These are phyloP conservation scores for Lactarius pseudohatsudake DNA, from an alignment of 768 basidiomycete species.

Conservation along the genomic window DNA sequence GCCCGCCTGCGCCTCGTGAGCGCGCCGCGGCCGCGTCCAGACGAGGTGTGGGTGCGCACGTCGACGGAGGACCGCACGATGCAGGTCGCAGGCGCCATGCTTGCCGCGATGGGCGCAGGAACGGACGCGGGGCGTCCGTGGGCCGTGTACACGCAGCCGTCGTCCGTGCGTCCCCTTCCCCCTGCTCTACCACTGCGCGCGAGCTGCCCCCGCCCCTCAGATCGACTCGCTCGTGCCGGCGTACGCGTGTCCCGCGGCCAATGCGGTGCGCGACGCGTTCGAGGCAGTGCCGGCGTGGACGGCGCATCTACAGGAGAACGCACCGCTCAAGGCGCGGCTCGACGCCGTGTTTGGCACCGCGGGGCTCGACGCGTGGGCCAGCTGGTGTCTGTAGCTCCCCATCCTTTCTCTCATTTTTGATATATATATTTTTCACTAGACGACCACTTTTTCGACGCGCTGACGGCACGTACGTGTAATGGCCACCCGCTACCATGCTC, in stretches of 20 bases:
- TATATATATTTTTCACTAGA: slow-evolving; percentile 31
- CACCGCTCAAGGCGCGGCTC: slow-evolving; percentile 40
- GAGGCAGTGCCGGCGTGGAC: slow-evolving; percentile 49
- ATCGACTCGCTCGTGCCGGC: slow-evolving; percentile 49
- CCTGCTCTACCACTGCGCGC: neutral
- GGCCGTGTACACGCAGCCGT: slow-evolving; percentile 44
- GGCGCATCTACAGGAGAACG: slow-evolving; percentile 42
- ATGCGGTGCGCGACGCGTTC: slow-evolving; percentile 41
- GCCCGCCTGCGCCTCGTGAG: slow-evolving; percentile 40
- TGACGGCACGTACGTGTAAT: slow-evolving; percentile 48
- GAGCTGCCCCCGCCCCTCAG: slow-evolving; percentile 31
- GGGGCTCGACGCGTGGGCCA: slow-evolving; percentile 43
- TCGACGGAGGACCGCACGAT: slow-evolving; percentile 48
- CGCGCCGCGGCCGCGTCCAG: slow-evolving; percentile 36
- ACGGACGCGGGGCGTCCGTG: slow-evolving; percentile 34
- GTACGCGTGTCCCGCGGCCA: slow-evolving; percentile 45
- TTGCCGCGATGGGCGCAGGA: slow-evolving; percentile 46
- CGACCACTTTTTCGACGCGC: slow-evolving; percentile 55
- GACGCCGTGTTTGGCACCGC: slow-evolving; percentile 43
- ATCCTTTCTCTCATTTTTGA: neutral
- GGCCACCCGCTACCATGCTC: slow-evolving; percentile 49
- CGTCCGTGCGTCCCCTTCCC: slow-evolving; percentile 36
- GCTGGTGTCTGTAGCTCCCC: slow-evolving; percentile 43
- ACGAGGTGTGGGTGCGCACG: slow-evolving; percentile 45
- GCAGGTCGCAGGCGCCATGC: slow-evolving; percentile 46